Evolutionary conservation across 2,329 filamentous ascomycete species (phyloP).

Genomic region (Thermoascus crustaceus): DNA sequence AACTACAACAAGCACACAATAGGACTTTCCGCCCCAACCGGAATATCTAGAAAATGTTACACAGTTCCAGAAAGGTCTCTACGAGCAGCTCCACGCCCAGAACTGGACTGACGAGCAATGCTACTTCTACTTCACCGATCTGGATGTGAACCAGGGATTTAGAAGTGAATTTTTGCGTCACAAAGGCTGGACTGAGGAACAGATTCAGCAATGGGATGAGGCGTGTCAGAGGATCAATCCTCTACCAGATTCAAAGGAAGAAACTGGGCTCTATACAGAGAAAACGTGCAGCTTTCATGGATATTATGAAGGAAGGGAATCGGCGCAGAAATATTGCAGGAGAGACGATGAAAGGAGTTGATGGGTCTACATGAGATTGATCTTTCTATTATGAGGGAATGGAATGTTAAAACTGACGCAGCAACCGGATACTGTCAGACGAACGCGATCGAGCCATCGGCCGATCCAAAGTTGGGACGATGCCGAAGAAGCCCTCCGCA

Average conservation of each 20-base stretch:
- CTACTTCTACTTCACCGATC: conserved; percentile 1
- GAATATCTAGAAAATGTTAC: conserved; percentile 1
- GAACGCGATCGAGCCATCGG: too few species aligned
- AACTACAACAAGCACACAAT: neutral
- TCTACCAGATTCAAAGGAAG: neutral
- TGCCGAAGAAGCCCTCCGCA: too few species aligned
- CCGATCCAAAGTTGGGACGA: too few species aligned
- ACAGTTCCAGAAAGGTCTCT: neutral
- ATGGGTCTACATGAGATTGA: too few species aligned
- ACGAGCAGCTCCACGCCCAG: neutral
- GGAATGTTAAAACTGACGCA: too few species aligned
- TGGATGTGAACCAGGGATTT: neutral
- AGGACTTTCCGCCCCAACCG: neutral
- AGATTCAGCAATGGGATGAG: neutral
- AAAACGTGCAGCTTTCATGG: too few species aligned
- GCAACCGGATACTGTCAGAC: too few species aligned
- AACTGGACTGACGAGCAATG: neutral
- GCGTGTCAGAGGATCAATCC: neutral
- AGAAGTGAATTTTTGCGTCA: neutral
- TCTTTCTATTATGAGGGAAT: too few species aligned
- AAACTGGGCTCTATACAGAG: neutral
- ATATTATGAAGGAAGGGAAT: too few species aligned
- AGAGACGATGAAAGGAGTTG: too few species aligned
- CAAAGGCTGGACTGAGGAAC: neutral
- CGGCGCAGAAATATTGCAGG: too few species aligned